A percentile compares a stretch with the other conserved stretches of the same genome.
These are phyloP conservation scores for Thelonectria rubi DNA, from an alignment of 2,329 filamentous ascomycete species.

Conservation along the genomic window DNA sequence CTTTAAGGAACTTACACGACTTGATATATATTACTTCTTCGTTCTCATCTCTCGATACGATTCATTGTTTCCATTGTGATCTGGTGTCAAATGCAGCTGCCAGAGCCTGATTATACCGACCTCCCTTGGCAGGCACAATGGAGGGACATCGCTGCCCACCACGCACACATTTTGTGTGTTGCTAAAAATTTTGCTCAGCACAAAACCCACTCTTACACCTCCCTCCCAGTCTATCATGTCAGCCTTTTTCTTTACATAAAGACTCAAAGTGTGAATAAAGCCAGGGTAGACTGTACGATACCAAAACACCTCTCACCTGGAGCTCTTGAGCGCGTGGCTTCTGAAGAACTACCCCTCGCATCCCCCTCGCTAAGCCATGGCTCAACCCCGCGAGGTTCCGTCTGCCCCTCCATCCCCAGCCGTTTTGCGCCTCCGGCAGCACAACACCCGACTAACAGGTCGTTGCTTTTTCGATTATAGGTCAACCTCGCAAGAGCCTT, in stretches of 20 bases:
- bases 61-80: not conserved
- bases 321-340: not conserved
- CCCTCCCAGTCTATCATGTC: conserved; percentile 12
- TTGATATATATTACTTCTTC: conserved; percentile 12
- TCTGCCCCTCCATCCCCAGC: conserved; percentile 40
- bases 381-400: conserved; percentile 25
- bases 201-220: conserved; percentile 38
- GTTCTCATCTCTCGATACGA: conserved; percentile 9
- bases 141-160: conserved; percentile 8
- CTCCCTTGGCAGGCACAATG: not conserved
- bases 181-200: conserved; percentile 38
- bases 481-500: conserved; percentile 47
- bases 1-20: conserved; percentile 23
- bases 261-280: not conserved
- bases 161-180: conserved; percentile 20
- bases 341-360: not conserved
- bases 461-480: conserved; percentile 1
- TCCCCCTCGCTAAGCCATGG: conserved; percentile 27
- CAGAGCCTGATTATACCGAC: not conserved
- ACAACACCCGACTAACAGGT: not conserved
- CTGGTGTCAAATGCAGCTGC: not conserved
- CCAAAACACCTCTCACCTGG: not conserved
- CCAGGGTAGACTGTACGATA: not conserved
- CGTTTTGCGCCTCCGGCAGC: conserved; percentile 19
- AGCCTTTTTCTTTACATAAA: not conserved